Base-by-base conservation (phyloP, 1,284 basidiomycete species). In the Agaricales sp. region DNA sequence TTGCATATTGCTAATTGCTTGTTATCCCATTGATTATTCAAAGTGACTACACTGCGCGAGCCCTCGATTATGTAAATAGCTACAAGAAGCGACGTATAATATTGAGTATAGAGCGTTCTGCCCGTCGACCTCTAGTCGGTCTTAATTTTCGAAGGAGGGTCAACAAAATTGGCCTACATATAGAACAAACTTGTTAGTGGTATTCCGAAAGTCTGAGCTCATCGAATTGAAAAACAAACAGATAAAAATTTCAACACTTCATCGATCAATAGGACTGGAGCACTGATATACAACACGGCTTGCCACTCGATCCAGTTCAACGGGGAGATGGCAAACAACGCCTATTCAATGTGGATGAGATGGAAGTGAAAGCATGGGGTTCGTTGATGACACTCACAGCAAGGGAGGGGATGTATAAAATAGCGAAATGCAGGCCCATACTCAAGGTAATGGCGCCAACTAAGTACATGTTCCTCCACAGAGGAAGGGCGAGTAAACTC, bases 351-450 rank as follows among this genome's bases (percentile, higher is more conserved):
- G 50, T 47, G 26, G 41, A 48, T 52, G 35, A 55, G 25, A 41
- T 45, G 51, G 25, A 23, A 50, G 3, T 26, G 37, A 41, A 23
- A 21, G 14, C 35, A 48, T 22, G 46, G 35, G 37, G 52, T 46
- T 48, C 43, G 38, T 45, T 43, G 25, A 41, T 20, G 43, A 39
- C 16, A 74, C 85, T 67, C 57, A 88, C 87, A 30, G 88, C 84
- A 66, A 97, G 92, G 80, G 93, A 87, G 2, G 93, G 92, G 43
- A 95, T 88, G 64, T 97, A 98, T 58, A 98, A 75, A 60, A 98
- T 97, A 69, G 84, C 86, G 61, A 95, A 81, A 67, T 99, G 95
- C 23, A 98, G 73, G 0, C 67, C 80, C 91, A 99, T 95, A 62
- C 87, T 91, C 47, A 99, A 70, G 19, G 82, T 67, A 60, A 98